Evolutionary conservation across 371 early-diverging fungal genomes (phyloP).

Genomic region (Rhizomucor miehei): DNA sequence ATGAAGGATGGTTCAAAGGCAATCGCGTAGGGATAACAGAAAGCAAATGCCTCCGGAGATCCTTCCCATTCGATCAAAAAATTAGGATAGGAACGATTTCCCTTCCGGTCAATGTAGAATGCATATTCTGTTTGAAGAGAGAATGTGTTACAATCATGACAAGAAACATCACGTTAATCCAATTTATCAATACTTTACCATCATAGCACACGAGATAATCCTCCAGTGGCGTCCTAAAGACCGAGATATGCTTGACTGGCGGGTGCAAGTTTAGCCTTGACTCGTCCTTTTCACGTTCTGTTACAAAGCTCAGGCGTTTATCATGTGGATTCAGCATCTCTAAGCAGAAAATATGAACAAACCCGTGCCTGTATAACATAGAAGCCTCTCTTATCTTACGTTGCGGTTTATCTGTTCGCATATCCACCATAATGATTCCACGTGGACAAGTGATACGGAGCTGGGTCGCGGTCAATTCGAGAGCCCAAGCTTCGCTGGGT

Average conservation of each 20-base stretch:
- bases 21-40: conserved; percentile 39
- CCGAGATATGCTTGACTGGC: conserved; percentile 34
- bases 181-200: conserved; percentile 17
- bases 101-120: conserved; percentile 49
- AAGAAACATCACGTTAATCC: no score
- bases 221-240: conserved; percentile 29
- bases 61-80: conserved; percentile 52
- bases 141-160: background rate
- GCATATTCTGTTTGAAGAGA: conserved; percentile 33
- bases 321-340: conserved; percentile 41
- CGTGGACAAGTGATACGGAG: conserved; percentile 44
- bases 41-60: conserved; percentile 38
- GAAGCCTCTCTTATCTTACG: conserved; percentile 22
- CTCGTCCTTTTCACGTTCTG: conserved; percentile 40
- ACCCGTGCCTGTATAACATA: no score
- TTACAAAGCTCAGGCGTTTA: conserved; percentile 31
- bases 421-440: conserved; percentile 42
- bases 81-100: conserved; percentile 32
- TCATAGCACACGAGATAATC: conserved; percentile 49
- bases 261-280: conserved; percentile 23
- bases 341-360: conserved; percentile 5
- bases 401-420: conserved; percentile 41
- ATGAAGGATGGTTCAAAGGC: conserved; percentile 46
- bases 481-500: conserved; percentile 39
- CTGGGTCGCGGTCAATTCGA: conserved; percentile 34